Base-by-base conservation (phyloP, 2,329 filamentous ascomycete species). In the Didymella glomerata region DNA sequence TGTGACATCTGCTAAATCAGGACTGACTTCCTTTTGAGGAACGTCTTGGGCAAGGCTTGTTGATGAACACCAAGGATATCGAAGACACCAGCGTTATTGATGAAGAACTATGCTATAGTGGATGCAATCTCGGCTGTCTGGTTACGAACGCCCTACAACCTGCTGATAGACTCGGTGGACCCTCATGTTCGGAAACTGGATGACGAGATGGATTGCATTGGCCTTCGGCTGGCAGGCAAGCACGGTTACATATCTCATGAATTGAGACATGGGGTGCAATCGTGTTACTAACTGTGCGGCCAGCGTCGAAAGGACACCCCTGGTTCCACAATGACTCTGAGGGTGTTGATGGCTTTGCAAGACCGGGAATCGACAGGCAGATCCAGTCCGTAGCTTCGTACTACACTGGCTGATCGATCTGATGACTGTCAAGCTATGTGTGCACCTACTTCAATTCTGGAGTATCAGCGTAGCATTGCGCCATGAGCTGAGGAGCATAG, bases 381-480 rank as follows among this genome's bases (percentile, higher is more conserved):
- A n/a, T n/a, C n/a, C n/a, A n/a, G n/a, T n/a, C n/a, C n/a, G n/a
- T n/a, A n/a, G n/a, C n/a, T n/a, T 3, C n/a, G 14, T 44, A 6
- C 18, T 44, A 27, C 13, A 24, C 13, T 22, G n/a, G 34, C 27
- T 6, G 14, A 16, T 27, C 14, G 14, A 10, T 44, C 8, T 8
- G 22, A 9, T 7, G 5, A 4, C 3, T 24, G 2, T 30, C 24
- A 8, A 24, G 14, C 14, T 8, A 13, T 13, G 14, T 22, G 14
- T 11, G 6, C 30, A 11, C 13, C 36, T 20, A 48, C 20, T 63
- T 34, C 44, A 73, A 47, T 13, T 65, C 58, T 25, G 77, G 77
- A 6, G 79, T 80, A 54, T 80, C 78, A 18, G 74, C 77, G 63
- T 78, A 81, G 27, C 72, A 69, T 24, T 61, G 51, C 9, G 57